phyloP scores from a whole-genome alignment of 139 green algal species.

The Chlamydomonas sp. region DNA sequence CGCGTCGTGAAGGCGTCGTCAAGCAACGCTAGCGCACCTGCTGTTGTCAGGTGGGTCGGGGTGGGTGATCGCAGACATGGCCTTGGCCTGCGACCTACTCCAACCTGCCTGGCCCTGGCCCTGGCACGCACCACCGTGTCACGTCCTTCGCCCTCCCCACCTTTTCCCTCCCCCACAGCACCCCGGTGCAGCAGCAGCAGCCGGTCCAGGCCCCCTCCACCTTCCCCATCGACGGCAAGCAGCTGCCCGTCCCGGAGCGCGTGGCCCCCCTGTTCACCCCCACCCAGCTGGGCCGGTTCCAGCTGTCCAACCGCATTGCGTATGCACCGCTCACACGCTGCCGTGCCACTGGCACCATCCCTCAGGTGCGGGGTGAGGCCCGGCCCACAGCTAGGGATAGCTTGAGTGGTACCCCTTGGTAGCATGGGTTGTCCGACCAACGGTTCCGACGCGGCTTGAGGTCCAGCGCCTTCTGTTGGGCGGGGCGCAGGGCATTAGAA shows the following conservation, averaged over 20 bases:
- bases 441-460: background rate
- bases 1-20: too few relatives aligned
- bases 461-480: too few relatives aligned
- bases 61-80: too few relatives aligned
- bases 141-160: too few relatives aligned
- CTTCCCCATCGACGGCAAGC: conserved; percentile 9
- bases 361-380: background rate
- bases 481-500: too few relatives aligned
- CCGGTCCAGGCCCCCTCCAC: background rate
- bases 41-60: too few relatives aligned
- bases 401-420: background rate
- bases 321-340: conserved; percentile 82
- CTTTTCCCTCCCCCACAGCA: too few relatives aligned
- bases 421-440: background rate
- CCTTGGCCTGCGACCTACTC: too few relatives aligned
- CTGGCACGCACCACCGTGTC: too few relatives aligned
- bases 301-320: conserved; percentile 77
- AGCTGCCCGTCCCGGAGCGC: conserved; percentile 21
- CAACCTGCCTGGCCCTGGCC: too few relatives aligned
- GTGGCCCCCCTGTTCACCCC: conserved; percentile 56
- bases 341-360: conserved; percentile 63
- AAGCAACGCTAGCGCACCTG: too few relatives aligned
- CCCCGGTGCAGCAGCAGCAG: too few relatives aligned
- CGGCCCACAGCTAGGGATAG: conserved; percentile 17
- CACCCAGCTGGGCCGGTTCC: conserved; percentile 51